Conservation (phyloP, 225 moss, liverwort and hornwort genomes). For the Bryum argenteum region DNA sequence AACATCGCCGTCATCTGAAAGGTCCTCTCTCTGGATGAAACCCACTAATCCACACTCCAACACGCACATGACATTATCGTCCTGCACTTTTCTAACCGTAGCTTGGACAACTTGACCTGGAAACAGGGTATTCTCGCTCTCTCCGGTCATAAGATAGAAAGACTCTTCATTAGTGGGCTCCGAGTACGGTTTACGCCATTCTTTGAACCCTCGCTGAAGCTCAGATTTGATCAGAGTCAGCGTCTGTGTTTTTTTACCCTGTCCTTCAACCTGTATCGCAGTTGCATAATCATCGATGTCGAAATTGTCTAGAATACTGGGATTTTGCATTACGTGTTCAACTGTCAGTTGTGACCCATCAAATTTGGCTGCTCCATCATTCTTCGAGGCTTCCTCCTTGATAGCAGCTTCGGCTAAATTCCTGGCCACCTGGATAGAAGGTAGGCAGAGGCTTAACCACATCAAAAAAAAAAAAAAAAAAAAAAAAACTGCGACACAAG, state of each 20-base stretch:
- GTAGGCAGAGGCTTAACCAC: conserved; percentile 23
- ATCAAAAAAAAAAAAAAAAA: conserved; percentile 19
- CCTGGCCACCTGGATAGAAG: conserved; percentile 60
- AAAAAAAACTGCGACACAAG: conserved; percentile 20
- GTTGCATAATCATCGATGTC: conserved; percentile 63
- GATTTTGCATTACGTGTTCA: conserved; percentile 74
- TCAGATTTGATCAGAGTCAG: conserved; percentile 79
- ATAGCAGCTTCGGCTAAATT: conserved; percentile 82
- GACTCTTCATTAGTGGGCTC: conserved; percentile 62
- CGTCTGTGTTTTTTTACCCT: conserved; percentile 45
- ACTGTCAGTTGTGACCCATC: conserved; percentile 63
- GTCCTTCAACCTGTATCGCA: conserved; percentile 53
- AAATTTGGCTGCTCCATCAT: conserved; percentile 68
- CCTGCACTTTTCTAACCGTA: conserved; percentile 77
- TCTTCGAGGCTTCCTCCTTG: conserved; percentile 63
- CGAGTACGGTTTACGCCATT: conserved; percentile 64
- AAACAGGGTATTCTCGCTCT: conserved; percentile 79
- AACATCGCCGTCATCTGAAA: conserved; percentile 77
- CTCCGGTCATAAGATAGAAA: conserved; percentile 82
- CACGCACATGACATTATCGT: conserved; percentile 79
- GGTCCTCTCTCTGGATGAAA: conserved; percentile 80
- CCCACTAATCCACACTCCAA: conserved; percentile 90
- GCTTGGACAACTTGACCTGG: conserved; percentile 76
- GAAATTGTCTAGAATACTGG: conserved; percentile 45
- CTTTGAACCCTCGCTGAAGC: conserved; percentile 77